These are phyloP conservation scores for Penicillium griseofulvum DNA, from an alignment of 2,329 filamentous ascomycete species.

Conservation along the genomic window DNA sequence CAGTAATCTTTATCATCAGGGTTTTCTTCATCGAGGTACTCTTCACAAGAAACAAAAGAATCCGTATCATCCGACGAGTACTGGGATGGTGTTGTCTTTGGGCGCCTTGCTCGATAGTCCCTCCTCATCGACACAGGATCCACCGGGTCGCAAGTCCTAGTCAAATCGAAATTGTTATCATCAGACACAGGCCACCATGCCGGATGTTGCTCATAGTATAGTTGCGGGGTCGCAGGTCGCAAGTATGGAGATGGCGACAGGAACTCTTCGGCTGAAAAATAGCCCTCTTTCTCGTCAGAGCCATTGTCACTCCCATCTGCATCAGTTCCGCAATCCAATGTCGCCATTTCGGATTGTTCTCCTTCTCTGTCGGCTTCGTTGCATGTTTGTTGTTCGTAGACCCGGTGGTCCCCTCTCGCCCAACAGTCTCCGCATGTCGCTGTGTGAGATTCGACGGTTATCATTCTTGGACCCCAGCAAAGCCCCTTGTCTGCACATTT, in stretches of 20 bases:
- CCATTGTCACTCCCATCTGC: not conserved
- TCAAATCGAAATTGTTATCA: slow-evolving; percentile 10
- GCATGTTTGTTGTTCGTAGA: not conserved
- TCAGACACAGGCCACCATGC: not conserved
- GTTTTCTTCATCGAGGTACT: not conserved
- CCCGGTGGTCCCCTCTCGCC: slow-evolving; percentile 6
- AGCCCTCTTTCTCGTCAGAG: not conserved
- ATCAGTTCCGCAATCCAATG: not conserved
- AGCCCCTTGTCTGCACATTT: slow-evolving; percentile 1
- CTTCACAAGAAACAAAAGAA: slow-evolving; percentile 1
- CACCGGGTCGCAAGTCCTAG: slow-evolving; percentile 15
- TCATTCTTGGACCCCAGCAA: slow-evolving; percentile 11
- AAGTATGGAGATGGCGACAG: not conserved
- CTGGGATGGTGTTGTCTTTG: not conserved
- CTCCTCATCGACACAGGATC: not conserved
- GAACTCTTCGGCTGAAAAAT: not conserved
- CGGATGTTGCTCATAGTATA: not conserved
- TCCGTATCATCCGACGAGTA: not conserved
- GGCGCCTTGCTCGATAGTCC: slow-evolving; percentile 12
- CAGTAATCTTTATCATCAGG: not conserved
- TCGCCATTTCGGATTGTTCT: not conserved
- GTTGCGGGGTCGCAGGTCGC: not conserved
- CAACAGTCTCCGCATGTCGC: slow-evolving; percentile 20
- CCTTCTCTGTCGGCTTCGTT: not conserved
- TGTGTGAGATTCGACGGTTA: slow-evolving; percentile 6